Evolutionary conservation across 2,329 filamentous ascomycete genomes (phyloP).

Genomic region (Arthrobotrys musiformis): DNA sequence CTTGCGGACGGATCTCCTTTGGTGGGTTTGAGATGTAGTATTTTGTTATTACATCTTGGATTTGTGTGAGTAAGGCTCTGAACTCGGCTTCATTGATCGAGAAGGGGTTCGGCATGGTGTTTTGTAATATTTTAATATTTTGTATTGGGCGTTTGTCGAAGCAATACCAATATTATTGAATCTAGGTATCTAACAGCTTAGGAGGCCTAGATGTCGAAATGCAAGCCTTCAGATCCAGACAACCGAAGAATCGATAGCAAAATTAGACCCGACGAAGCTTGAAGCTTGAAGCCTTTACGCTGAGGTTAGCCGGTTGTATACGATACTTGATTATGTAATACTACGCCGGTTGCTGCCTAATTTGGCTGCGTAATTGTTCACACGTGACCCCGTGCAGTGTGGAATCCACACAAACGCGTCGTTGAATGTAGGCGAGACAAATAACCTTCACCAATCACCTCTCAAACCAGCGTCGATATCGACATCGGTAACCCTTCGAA

Average conservation of each 20-base stretch:
- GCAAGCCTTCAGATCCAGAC: not conserved
- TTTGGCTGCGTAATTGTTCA: not conserved
- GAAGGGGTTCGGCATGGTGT: constrained; percentile 48
- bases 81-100: constrained; percentile 32
- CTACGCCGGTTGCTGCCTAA: constrained; percentile 37
- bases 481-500: too few relatives aligned
- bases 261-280: too few relatives aligned
- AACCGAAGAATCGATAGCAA: not conserved
- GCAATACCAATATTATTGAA: too few relatives aligned
- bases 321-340: too few relatives aligned
- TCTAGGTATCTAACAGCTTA: not conserved
- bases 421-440: too few relatives aligned
- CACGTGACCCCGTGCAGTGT: constrained; percentile 37
- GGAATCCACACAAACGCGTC: too few relatives aligned
- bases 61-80: constrained; percentile 24
- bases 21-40: constrained; percentile 51
- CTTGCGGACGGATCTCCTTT: constrained; percentile 28
- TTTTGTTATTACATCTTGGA: constrained; percentile 39
- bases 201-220: too few relatives aligned
- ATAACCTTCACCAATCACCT: not conserved
- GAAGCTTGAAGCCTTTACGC: too few relatives aligned
- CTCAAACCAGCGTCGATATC: not conserved
- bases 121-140: too few relatives aligned
- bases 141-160: not conserved
- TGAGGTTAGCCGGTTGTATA: too few relatives aligned